These are phyloP conservation scores for Euphorbia schlechtendalii DNA, from an alignment of 441 rosid genomes.

Conservation along the genomic window DNA sequence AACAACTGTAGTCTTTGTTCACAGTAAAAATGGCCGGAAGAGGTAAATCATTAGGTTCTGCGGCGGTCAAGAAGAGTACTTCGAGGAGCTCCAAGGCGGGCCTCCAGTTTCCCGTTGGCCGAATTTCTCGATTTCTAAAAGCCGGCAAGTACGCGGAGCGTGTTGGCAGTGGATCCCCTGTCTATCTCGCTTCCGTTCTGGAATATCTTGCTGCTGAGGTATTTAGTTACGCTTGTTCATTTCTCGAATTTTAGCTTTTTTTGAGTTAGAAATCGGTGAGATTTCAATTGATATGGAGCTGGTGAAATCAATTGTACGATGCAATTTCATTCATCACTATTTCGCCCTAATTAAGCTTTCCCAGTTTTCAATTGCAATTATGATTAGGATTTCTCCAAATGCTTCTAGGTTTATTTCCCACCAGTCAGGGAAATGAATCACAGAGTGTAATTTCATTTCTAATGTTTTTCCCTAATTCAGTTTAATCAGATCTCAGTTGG, in stretches of 20 bases:
- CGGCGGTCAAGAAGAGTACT: background rate
- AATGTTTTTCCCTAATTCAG: too few species aligned
- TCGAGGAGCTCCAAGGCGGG: conserved; percentile 44
- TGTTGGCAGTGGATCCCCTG: conserved; percentile 27
- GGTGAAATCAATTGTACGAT: too few species aligned
- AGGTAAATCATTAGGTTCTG: background rate
- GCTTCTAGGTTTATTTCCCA: too few species aligned
- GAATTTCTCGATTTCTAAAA: conserved; percentile 67
- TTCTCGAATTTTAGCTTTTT: background rate
- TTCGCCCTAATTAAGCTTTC: too few species aligned
- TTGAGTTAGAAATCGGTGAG: background rate
- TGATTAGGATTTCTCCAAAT: too few species aligned
- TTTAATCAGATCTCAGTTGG: too few species aligned
- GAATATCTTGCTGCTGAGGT: conserved; percentile 89
- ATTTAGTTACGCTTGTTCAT: background rate
- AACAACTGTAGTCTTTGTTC: background rate
- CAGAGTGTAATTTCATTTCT: too few species aligned
- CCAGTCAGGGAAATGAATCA: too few species aligned
- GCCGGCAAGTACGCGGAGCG: conserved; percentile 75
- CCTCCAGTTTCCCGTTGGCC: conserved; percentile 74
- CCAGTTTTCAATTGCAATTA: too few species aligned
- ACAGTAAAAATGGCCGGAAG: background rate
- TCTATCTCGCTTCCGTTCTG: conserved; percentile 74
- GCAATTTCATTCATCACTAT: too few species aligned
- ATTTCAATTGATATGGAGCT: too few species aligned